Percentiles rank a stretch among this genome's conserved stretches.
Evolutionary conservation across 306 rosid species (phyloP).

Genomic region (Glycine tomentella): DNA sequence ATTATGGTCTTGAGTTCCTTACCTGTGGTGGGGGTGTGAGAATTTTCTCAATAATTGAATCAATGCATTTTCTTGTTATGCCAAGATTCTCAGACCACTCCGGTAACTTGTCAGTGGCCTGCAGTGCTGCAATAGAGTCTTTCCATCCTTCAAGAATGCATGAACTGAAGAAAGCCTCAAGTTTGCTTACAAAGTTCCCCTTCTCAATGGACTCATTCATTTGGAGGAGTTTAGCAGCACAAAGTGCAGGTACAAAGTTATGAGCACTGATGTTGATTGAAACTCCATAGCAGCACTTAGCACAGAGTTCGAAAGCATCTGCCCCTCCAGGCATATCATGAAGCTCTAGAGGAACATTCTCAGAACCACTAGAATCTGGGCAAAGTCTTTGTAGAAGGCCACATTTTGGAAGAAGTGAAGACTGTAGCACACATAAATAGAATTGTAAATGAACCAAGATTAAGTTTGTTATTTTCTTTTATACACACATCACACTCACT

Average conservation of each 20-base stretch:
- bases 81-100: conserved; percentile 94
- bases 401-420: conserved; percentile 74
- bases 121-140: conserved; percentile 77
- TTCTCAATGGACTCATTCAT: conserved; percentile 78
- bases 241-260: conserved; percentile 74
- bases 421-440: conserved; percentile 68
- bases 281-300: conserved; percentile 92
- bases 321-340: conserved; percentile 88
- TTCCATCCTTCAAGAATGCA: conserved; percentile 97
- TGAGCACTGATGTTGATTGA: conserved; percentile 86
- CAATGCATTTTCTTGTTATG: conserved; percentile 83
- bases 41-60: conserved; percentile 84
- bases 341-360: conserved; percentile 66
- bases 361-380: conserved; percentile 59
- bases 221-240: conserved; percentile 84
- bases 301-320: conserved; percentile 86
- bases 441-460: conserved; percentile 47
- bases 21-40: conserved; percentile 84
- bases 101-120: conserved; percentile 68
- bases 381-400: conserved; percentile 84
- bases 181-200: conserved; percentile 83
- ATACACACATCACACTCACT: conserved; percentile 4
- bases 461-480: conserved; percentile 9
- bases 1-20: not conserved
- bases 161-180: conserved; percentile 83